These are phyloP conservation scores for Kwoniella shivajii DNA, from an alignment of 1,284 basidiomycete species.

Conservation along the genomic window DNA sequence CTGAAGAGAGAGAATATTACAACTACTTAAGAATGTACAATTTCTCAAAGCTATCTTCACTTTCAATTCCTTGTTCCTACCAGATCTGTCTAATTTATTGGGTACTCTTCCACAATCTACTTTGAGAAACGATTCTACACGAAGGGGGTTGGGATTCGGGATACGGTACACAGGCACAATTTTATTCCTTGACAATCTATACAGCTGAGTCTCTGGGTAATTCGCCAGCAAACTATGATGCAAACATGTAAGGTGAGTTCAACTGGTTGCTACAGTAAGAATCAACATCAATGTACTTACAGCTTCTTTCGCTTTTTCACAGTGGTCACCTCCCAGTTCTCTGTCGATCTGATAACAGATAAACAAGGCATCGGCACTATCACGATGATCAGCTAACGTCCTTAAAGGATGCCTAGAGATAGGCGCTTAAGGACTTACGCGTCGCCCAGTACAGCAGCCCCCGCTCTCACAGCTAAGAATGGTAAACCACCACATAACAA, in stretches of 20 bases:
- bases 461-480: constrained; percentile 77
- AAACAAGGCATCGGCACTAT: constrained; percentile 72
- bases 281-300: too few species aligned
- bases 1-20: too few species aligned
- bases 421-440: constrained; percentile 57
- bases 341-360: constrained; percentile 87
- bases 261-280: too few species aligned
- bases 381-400: constrained; percentile 3
- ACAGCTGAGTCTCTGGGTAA: background rate
- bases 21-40: too few species aligned
- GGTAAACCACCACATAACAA: constrained; percentile 77
- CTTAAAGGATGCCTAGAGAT: background rate
- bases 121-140: background rate
- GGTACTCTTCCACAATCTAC: background rate
- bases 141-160: too few species aligned
- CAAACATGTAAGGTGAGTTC: too few species aligned
- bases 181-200: too few species aligned
- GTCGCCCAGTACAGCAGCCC: constrained; percentile 77
- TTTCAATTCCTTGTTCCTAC: too few species aligned
- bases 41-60: too few species aligned
- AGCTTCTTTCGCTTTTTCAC: constrained; percentile 69
- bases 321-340: constrained; percentile 65
- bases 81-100: background rate
- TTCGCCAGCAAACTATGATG: constrained; percentile 5
- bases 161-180: too few species aligned